Base-by-base conservation (phyloP, 192 early-diverging fungal species). In the Coemansia erecta region DNA sequence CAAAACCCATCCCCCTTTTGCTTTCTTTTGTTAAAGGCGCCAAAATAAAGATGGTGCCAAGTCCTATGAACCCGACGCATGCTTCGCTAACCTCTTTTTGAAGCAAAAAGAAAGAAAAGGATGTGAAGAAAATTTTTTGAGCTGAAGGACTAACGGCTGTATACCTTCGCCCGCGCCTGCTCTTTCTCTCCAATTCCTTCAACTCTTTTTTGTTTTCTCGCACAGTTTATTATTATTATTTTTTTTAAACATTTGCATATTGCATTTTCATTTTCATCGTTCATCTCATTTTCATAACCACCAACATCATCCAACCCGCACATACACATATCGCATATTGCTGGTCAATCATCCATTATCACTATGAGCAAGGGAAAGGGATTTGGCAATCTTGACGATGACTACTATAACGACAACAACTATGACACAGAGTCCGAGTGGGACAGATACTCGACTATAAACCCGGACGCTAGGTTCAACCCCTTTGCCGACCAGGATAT, bases 331-430 rank as follows among this genome's bases (percentile, higher is more conserved):
- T 59, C 52, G 40, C 42, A 37, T 28, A 57, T 42, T 37, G 43
- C 42, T 44, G 42, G 42, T 12, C 28, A 31, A 31, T 31, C 28
- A 31, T 10, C 23, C 56, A 40, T 50, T 15, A 53, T 22, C 44
- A 37, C 42, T 17, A 62, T 53, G 60, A 62, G 60, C 17, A 53
- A 61, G 40, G 31, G 53, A 28, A 39, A 53, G 6, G 19, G 39
- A 13, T 12, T 28, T 14, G 60, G 37, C 52, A 56, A 55, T n/a
- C 55, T 60, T 12, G 45, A 54, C 3, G 69, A 31, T 31, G 28
- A 31, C 28, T 31, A 5, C 7, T 31, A 31, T 31, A 31, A 31
- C 28, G 28, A 31, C 28, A 2, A 72, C 44, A 60, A 63, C 17
- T 35, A 46, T 21, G 42, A 41, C 61, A 53, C 21, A 11, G 44